Evolutionary conservation across 495 filamentous ascomycete species (phyloP).

Genomic region (Chaetomidium leptoderma): DNA sequence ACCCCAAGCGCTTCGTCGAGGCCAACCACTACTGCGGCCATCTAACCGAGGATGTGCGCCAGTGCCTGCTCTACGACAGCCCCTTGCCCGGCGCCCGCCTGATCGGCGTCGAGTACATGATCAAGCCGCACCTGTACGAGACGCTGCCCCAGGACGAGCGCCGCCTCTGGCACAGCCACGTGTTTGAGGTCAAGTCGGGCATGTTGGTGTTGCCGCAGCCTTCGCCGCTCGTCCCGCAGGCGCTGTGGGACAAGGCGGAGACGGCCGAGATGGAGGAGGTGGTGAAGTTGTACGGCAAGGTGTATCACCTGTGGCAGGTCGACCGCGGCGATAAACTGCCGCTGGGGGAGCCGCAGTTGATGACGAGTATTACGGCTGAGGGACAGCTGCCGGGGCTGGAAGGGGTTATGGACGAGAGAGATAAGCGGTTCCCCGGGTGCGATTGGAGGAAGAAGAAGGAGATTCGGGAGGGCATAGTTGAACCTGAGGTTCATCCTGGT

Average conservation of each 20-base stretch:
- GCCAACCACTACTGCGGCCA: constrained; percentile 85
- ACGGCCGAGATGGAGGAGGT: constrained; percentile 74
- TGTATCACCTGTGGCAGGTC: constrained; percentile 86
- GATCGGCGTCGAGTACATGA: constrained; percentile 92
- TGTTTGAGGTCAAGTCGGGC: constrained; percentile 82
- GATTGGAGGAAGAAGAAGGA: constrained; percentile 60
- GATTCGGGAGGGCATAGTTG: constrained; percentile 56
- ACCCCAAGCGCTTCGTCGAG: constrained; percentile 64
- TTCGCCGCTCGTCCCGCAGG: constrained; percentile 42
- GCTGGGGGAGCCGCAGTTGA: constrained; percentile 68
- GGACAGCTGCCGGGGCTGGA: constrained; percentile 58
- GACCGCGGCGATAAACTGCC: constrained; percentile 75
- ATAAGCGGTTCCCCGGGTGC: constrained; percentile 56
- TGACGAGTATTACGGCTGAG: constrained; percentile 65
- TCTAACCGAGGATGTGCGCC: constrained; percentile 63
- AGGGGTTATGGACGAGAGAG: constrained; percentile 57
- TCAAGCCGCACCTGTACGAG: constrained; percentile 63
- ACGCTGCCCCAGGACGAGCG: constrained; percentile 63
- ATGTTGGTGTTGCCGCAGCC: constrained; percentile 83
- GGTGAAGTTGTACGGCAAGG: constrained; percentile 73
- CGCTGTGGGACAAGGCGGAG: constrained; percentile 71
- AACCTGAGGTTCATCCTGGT: constrained; percentile 55
- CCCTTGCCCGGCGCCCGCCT: constrained; percentile 61
- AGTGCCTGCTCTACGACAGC: constrained; percentile 84
- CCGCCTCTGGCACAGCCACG: constrained; percentile 74